These are phyloP conservation scores for Arthrobotrys pseudoclavata DNA, from an alignment of 2,329 filamentous ascomycete genomes.

Conservation along the genomic window DNA sequence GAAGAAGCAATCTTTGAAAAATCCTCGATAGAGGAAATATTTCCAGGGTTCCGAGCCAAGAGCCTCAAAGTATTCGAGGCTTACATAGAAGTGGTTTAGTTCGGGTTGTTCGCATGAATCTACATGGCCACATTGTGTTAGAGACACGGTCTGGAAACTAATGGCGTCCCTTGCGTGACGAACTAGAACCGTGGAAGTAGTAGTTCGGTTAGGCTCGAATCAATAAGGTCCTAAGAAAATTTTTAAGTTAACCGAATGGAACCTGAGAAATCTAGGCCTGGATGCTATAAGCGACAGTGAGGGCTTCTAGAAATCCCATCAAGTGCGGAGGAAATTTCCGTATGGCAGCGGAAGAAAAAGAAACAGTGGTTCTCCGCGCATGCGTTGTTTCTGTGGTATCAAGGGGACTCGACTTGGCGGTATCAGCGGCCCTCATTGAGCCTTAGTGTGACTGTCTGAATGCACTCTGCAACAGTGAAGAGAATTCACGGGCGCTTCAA, in stretches of 20 bases:
- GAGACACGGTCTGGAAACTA: neutral
- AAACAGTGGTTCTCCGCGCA: neutral
- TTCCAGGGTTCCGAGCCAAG: neutral
- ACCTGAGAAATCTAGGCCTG: neutral
- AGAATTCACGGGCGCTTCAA: neutral
- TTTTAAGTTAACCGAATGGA: too few species aligned
- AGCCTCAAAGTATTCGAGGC: neutral
- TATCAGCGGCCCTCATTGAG: conserved; percentile 1
- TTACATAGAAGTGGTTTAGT: neutral
- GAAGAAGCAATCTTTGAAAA: neutral
- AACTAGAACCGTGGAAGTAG: neutral
- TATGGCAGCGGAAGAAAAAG: neutral
- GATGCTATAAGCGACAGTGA: neutral
- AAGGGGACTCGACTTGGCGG: conserved; percentile 6
- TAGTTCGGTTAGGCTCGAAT: neutral
- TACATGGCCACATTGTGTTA: neutral
- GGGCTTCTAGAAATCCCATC: neutral
- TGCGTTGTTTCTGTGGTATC: conserved; percentile 23
- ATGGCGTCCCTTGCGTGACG: neutral
- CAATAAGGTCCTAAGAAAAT: neutral
- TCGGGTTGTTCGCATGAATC: neutral
- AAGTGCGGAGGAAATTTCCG: neutral
- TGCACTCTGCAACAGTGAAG: conserved; percentile 16
- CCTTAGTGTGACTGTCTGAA: neutral
- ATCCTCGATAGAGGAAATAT: neutral